Base-by-base conservation (phyloP, 176 grass and related monocot genomes). In the Aegilops bicornis region DNA sequence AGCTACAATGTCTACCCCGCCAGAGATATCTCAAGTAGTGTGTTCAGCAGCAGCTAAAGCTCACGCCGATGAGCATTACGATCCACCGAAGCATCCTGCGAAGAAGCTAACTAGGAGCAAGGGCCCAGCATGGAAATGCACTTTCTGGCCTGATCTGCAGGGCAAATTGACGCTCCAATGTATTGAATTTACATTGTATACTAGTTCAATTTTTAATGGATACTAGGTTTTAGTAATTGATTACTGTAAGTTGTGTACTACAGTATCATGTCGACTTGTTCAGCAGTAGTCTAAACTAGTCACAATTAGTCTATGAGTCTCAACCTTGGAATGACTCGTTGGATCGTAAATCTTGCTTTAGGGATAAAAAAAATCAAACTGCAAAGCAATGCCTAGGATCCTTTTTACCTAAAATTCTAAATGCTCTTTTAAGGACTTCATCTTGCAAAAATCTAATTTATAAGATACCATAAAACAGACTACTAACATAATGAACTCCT, bases 401-500 rank as follows among this genome's bases (percentile, higher is more conserved):
- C 66, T 69, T 20, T 69, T 59, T 59, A 20, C 56, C 19, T 59
- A 20, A 54, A 54, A 54, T 54, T 19, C 16, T 54, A 19, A 54
- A 58, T 1, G 45, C 17, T 77, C 40, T 19, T 60, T 63, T 58
- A 69, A 36, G 66, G 67, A 63, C 50, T 54, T 54, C 50, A 54
- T 6, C 8, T 20, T 54, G 30, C 73, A 9, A 76, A 54, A 31
- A 71, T 78, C 73, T 54, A 52, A 76, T 52, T 39, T 3, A 2
- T 43, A 35, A 24, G 73, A 65, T 78, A 73, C 37, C 32, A 48
- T 67, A 64, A 31, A 31, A 80, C 29, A 60, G 36, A 78, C 54
- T n/a, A 85, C 39, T 75, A 50, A 31, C 29, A 77, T 52, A 81
- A 52, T 43, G n/a, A 67, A 13, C 12, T 77, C 27, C 69, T 69